Conservation (phyloP, 2,329 filamentous ascomycete genomes). For the Camillea tinctor region DNA sequence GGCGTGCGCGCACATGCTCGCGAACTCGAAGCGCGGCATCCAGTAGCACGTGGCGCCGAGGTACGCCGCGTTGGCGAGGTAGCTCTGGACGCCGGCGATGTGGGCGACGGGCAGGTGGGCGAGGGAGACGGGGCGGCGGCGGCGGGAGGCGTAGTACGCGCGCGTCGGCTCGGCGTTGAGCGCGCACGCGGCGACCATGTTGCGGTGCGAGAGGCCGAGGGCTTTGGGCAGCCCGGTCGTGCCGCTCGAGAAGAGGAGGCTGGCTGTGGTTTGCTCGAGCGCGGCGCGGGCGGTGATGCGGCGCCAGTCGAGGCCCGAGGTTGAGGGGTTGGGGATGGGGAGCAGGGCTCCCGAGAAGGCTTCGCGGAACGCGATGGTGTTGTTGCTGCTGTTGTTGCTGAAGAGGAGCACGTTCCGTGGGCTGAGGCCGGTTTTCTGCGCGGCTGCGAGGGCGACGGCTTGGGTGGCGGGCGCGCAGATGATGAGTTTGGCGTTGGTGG, state of each 20-base stretch:
- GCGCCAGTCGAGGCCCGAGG: conserved; percentile 50
- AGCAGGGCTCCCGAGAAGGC: conserved; percentile 30
- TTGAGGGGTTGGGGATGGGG: conserved; percentile 35
- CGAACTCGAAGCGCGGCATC: conserved; percentile 61
- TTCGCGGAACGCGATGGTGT: conserved; percentile 26
- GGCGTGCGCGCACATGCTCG: conserved; percentile 52
- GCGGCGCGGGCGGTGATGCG: conserved; percentile 48
- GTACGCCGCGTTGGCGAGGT: conserved; percentile 41
- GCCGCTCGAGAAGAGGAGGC: conserved; percentile 47
- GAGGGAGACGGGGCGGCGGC: conserved; percentile 30
- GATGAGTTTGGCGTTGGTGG: conserved; percentile 39
- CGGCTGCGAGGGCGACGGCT: conserved; percentile 47
- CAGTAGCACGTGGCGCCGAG: conserved; percentile 53
- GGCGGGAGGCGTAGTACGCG: conserved; percentile 18
- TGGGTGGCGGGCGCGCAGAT: conserved; percentile 49
- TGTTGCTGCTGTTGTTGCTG: conserved; percentile 39
- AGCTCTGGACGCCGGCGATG: conserved; percentile 45
- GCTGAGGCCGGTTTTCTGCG: conserved; percentile 43
- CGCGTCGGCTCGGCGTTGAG: conserved; percentile 26
- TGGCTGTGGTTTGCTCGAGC: conserved; percentile 42
- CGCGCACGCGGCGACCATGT: conserved; percentile 39
- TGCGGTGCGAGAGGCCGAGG: conserved; percentile 45
- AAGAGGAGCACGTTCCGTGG: conserved; percentile 50
- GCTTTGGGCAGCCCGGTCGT: conserved; percentile 50
- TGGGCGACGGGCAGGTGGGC: conserved; percentile 47